Percentiles rank a stretch among this genome's conserved stretches.
These are phyloP conservation scores for Lactarius vividus DNA, from an alignment of 768 basidiomycete species.

Conservation along the genomic window DNA sequence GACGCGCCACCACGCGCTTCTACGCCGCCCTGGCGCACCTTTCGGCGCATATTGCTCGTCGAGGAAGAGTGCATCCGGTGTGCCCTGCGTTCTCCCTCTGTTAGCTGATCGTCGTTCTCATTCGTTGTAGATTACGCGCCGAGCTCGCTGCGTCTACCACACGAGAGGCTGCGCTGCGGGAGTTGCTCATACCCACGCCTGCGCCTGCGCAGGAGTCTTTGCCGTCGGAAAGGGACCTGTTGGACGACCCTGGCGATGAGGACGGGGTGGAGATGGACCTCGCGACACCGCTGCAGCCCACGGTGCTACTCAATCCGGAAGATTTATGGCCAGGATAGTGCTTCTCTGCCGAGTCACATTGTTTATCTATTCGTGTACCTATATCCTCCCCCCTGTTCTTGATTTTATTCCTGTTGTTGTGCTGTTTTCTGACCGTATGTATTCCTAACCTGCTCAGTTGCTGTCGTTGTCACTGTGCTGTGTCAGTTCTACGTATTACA, in stretches of 20 bases:
- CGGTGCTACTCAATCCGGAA: conserved; percentile 13
- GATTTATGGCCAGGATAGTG: conserved; percentile 11
- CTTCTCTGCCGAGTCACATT: not conserved
- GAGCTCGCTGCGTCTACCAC: conserved; percentile 23
- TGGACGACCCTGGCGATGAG: conserved; percentile 12
- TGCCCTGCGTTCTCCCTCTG: not conserved
- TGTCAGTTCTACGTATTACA: not conserved
- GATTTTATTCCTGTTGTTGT: conserved; percentile 10
- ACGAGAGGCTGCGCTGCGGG: conserved; percentile 20
- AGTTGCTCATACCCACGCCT: conserved; percentile 2
- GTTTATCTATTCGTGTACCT: conserved; percentile 3
- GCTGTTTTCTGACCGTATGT: conserved; percentile 12
- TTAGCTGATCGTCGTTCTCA: not conserved
- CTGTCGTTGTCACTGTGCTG: not conserved
- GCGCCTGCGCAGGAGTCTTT: not conserved
- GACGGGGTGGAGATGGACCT: conserved; percentile 27
- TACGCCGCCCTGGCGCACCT: not conserved
- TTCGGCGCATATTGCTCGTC: conserved; percentile 19
- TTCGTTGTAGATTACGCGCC: conserved; percentile 19
- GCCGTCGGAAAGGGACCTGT: conserved; percentile 14
- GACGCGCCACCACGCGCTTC: not conserved
- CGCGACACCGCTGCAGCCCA: conserved; percentile 28
- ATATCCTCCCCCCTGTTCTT: not conserved
- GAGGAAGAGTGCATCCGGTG: conserved; percentile 29
- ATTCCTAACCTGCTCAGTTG: conserved; percentile 7